Base-by-base conservation (phyloP, 768 basidiomycete genomes). In the Amanita muscaria region DNA sequence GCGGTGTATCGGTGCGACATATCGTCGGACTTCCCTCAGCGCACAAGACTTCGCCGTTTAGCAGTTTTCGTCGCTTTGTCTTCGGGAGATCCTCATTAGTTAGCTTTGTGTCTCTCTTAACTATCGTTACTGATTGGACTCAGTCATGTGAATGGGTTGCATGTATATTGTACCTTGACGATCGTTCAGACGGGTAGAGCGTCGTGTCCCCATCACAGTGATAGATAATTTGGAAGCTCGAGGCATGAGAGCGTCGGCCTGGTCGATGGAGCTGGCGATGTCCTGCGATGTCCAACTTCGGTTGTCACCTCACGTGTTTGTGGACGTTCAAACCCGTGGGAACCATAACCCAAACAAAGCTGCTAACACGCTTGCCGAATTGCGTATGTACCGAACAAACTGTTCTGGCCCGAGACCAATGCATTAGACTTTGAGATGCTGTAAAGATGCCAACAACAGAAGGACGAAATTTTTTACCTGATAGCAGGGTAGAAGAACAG, bases 181-280 rank as follows among this genome's bases (percentile, higher is more conserved):
- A 49, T 57, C 54, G 46, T 49, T 63, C 33, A 66, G 54, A 27
- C 64, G 57, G 30, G 62, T 59, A 9, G 65, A 66, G 1, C 62
- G 59, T 23, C 58, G 44, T n/a, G 37, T 36, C n/a, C 35, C 36
- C 21, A 16, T 18, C 12, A 27, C 12, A 7, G 52, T 29, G 5
- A 42, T 24, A 21, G 51, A 35, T 2, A 29, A 24, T 31, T 42
- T 51, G 32, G 51, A 36, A 14, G 46, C 37, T 42, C 48, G 53
- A 21, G 57, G 55, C 55, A 58, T 58, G 35, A 49, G 22, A 32
- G 21, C 31, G 42, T 21, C 42, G 21, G 19, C 29, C 5, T 14
- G 16, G 40, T 24, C 22, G 25, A 41, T 19, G 40, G 40, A 32
- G 40, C 39, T n/a, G n/a, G n/a, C n/a, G n/a, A 29, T 29, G 7